A percentile compares a stretch with the other conserved stretches of the same genome.
Evolutionary conservation across 148 eudicot species (phyloP).

Genomic region (Suaeda aralocaspica): DNA sequence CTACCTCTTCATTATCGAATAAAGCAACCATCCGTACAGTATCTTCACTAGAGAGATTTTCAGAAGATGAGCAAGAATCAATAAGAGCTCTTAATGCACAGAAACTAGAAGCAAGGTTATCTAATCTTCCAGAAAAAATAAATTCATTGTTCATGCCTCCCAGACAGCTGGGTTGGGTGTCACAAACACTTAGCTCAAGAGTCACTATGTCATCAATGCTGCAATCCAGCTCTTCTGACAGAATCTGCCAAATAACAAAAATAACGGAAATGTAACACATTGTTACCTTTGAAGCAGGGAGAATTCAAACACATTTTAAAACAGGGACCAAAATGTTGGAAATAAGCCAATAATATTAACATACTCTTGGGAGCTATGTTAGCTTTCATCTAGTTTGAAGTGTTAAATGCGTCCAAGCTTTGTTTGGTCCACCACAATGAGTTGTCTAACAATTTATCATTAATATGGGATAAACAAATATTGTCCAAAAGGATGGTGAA

Average conservation of each 20-base stretch:
- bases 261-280: not conserved
- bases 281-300: no score
- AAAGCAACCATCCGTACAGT: conserved; percentile 87
- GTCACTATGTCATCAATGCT: conserved; percentile 61
- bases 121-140: conserved; percentile 95
- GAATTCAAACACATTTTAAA: no score
- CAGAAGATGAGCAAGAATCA: conserved; percentile 65
- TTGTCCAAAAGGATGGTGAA: no score
- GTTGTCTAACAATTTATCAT: not conserved
- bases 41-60: conserved; percentile 65
- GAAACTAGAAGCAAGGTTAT: conserved; percentile 94
- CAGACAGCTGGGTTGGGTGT: conserved; percentile 93
- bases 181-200: conserved; percentile 84
- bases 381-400: not conserved
- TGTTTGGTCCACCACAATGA: not conserved
- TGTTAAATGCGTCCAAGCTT: not conserved
- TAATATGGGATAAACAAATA: no score
- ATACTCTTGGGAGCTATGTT: not conserved
- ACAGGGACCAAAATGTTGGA: no score
- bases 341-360: not conserved
- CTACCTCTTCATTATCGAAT: conserved; percentile 96
- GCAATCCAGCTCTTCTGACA: conserved; percentile 84
- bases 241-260: conserved; percentile 41
- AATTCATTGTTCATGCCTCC: conserved; percentile 93
- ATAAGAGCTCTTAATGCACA: conserved; percentile 93